Percentiles rank a stretch among this genome's conserved stretches.
Evolutionary conservation across 305 asterid genomes (phyloP).

Genomic region (Fraxinus sp.): DNA sequence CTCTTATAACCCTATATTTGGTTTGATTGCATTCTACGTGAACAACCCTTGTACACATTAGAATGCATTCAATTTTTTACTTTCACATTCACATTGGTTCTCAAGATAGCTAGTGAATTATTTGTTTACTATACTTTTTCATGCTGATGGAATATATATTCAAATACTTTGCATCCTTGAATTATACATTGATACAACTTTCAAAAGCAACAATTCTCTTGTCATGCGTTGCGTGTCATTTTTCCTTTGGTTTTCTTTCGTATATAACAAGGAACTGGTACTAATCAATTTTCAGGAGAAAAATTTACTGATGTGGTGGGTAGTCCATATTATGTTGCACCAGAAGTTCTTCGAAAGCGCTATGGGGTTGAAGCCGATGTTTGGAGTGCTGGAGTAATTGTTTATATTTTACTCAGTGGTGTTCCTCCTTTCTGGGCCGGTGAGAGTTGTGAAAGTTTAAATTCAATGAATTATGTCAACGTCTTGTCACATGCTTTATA

Average conservation of each 20-base stretch:
- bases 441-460: slow-evolving; percentile 32
- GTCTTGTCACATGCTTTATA: neutral
- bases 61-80: neutral
- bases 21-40: neutral
- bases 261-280: neutral
- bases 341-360: slow-evolving; percentile 69
- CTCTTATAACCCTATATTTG: neutral
- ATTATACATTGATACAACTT: neutral
- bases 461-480: neutral
- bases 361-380: slow-evolving; percentile 77
- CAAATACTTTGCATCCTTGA: slow-evolving; percentile 10
- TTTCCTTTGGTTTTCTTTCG: neutral
- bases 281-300: slow-evolving; percentile 45
- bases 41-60: neutral
- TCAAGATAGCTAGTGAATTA: slow-evolving; percentile 15
- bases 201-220: neutral
- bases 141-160: neutral
- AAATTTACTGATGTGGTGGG: slow-evolving; percentile 68
- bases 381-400: slow-evolving; percentile 81
- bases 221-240: neutral
- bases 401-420: slow-evolving; percentile 73
- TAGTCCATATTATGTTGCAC: slow-evolving; percentile 80
- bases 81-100: neutral
- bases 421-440: slow-evolving; percentile 88
- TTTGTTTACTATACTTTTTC: neutral